A percentile compares a stretch with the other conserved stretches of the same genome.
Conservation (phyloP, 257 asterid genomes). For the Nicotiana otophora region DNA sequence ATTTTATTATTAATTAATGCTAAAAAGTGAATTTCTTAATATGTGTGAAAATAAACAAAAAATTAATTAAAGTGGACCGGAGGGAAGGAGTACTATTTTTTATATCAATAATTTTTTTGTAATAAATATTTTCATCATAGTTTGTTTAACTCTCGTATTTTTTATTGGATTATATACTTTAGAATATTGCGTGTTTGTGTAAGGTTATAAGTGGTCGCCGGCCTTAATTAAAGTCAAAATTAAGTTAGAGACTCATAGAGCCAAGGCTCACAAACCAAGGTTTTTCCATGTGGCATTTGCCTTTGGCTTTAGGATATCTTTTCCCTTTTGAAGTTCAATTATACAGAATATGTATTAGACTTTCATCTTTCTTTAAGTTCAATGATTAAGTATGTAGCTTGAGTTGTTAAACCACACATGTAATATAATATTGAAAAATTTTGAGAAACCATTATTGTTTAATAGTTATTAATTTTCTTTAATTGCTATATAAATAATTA, state of each 20-base stretch:
- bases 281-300: conserved; percentile 8
- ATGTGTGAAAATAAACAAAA: too few species aligned
- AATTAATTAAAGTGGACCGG: too few species aligned
- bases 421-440: too few species aligned
- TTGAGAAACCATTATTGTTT: too few species aligned
- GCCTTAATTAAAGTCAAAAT: conserved; percentile 1
- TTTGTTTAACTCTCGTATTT: too few species aligned
- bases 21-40: too few species aligned
- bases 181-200: background rate
- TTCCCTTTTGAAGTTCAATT: background rate
- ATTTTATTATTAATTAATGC: too few species aligned
- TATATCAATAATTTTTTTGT: too few species aligned
- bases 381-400: background rate
- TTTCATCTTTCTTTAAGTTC: background rate
- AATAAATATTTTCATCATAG: too few species aligned
- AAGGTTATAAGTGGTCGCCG: background rate
- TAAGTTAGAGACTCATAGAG: background rate
- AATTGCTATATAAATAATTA: too few species aligned
- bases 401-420: background rate
- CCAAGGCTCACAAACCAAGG: background rate
- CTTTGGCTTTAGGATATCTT: background rate
- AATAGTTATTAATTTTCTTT: too few species aligned
- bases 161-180: background rate
- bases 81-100: too few species aligned
- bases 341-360: background rate